phyloP scores from a whole-genome alignment of 2,329 filamentous ascomycete genomes.

The Fusarium newnesense region DNA sequence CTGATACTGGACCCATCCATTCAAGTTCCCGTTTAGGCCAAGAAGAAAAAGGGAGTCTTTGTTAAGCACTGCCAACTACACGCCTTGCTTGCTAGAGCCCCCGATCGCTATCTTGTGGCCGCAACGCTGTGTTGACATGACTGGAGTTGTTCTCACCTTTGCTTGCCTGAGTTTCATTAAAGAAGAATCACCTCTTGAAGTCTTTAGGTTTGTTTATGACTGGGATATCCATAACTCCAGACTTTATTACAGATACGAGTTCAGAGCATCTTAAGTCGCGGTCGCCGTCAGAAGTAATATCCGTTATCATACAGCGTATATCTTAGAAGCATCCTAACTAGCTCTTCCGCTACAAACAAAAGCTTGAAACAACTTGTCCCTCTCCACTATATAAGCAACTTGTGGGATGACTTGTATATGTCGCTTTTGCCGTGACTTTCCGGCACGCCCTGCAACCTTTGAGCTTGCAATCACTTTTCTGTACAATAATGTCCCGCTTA shows the following conservation, averaged over 20 bases:
- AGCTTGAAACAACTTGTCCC: background rate
- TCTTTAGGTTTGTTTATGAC: rapidly evolving
- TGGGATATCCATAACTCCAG: rapidly evolving
- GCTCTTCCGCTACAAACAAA: background rate
- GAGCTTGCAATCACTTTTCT: background rate
- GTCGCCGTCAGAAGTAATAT: background rate
- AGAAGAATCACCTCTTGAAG: background rate
- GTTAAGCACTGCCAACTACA: rapidly evolving
- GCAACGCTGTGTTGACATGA: background rate
- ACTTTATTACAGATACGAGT: background rate
- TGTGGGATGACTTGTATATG: background rate
- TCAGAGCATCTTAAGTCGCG: background rate
- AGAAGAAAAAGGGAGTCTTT: background rate
- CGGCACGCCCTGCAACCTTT: background rate
- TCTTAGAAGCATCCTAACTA: too few species aligned
- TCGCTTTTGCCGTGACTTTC: background rate
- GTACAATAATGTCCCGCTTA: background rate
- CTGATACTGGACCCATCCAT: background rate
- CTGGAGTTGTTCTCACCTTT: background rate
- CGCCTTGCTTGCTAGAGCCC: too few species aligned
- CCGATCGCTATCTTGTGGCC: too few species aligned
- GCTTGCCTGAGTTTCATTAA: background rate
- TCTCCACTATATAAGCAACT: background rate
- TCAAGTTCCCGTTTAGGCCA: too few species aligned
- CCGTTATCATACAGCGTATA: background rate